Base-by-base conservation (phyloP, 2,329 filamentous ascomycete species). In the Calonectria montana region DNA sequence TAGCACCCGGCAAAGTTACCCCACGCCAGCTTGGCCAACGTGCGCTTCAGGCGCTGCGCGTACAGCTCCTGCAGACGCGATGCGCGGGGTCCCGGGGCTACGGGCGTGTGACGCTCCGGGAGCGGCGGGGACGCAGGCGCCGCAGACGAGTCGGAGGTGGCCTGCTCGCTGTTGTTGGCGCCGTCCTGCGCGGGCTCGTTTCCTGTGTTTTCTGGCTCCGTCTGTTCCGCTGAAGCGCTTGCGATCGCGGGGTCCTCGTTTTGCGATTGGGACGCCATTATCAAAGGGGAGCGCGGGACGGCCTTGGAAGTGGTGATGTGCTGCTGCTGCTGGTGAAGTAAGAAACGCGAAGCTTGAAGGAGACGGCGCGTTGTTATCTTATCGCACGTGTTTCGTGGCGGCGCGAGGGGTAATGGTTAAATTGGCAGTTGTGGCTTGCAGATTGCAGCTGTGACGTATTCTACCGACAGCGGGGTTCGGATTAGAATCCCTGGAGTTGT, bases 1-100 rank as follows among this genome's bases (percentile, higher is more conserved):
- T 91, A 93, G 82, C 91, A 93, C 2, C 87, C 84, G 2, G 87
- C 87, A 76, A 92, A 88, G 80, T 90, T 90, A 61, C 88, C 85
- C 83, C 87, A 90, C 74, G 83, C 86, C 67, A 92, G 84, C 78
- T 89, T 88, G 75, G 81, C 83, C 37, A 92, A 85, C 2, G 91
- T 91, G 75, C 87, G 87, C 55, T 81, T 75, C 27, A 92, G 86
- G 31, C 87, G 87, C 69, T 85, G 82, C 66, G 85, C 84, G 79
- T 91, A 91, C 39, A 91, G 84, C 66, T 87, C 83, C 65, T 87
- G 86, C 70, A 92, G 86, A 53, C 88, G 86, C 31, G 83, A 77
- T 2, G 91, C 91, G 75, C 91, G 89, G 3, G 88, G 88, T 57
- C 91, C 91, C 0, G 90, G 89, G 0, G 86, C 83, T 50, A 83